Conservation (phyloP, 371 early-diverging fungal species). For the Pancytospora philotis region DNA sequence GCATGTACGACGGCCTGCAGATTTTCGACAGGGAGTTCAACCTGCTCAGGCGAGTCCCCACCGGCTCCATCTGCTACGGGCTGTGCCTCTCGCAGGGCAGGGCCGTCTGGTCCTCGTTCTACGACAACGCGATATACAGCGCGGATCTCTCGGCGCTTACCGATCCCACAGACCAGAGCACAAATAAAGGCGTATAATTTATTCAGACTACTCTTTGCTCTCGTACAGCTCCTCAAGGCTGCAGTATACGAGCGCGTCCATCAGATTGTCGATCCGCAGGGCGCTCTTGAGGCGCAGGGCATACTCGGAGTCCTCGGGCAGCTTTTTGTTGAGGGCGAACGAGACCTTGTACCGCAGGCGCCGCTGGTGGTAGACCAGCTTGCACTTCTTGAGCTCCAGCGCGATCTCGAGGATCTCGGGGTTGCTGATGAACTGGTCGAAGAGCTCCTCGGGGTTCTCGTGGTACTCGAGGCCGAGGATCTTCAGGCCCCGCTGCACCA, state of each 20-base stretch:
- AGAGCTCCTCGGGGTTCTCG: conserved; percentile 14
- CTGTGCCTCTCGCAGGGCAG: neutral
- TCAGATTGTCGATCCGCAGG: conserved; percentile 18
- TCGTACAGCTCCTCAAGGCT: conserved; percentile 20
- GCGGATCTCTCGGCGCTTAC: too few species aligned
- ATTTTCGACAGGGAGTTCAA: conserved; percentile 20
- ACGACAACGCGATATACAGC: too few species aligned
- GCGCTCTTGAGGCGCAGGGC: neutral
- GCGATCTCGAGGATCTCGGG: conserved; percentile 43
- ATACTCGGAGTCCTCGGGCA: conserved; percentile 15
- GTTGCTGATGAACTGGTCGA: conserved; percentile 26
- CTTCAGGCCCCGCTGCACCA: conserved; percentile 27
- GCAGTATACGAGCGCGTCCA: conserved; percentile 17
- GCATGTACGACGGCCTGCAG: conserved; percentile 48
- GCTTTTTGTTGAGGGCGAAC: conserved; percentile 25
- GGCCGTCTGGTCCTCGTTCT: conserved; percentile 30
- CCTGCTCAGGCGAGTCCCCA: conserved; percentile 4
- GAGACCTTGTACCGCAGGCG: conserved; percentile 43
- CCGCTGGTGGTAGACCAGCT: conserved; percentile 41
- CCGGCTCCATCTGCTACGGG: conserved; percentile 27
- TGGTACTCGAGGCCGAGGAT: conserved; percentile 20
- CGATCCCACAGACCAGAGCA: too few species aligned
- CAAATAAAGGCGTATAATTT: neutral
- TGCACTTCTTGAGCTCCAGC: conserved; percentile 35
- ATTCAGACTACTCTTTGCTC: neutral